Conservation (phyloP, 495 filamentous ascomycete species). For the Parathielavia appendiculata region DNA sequence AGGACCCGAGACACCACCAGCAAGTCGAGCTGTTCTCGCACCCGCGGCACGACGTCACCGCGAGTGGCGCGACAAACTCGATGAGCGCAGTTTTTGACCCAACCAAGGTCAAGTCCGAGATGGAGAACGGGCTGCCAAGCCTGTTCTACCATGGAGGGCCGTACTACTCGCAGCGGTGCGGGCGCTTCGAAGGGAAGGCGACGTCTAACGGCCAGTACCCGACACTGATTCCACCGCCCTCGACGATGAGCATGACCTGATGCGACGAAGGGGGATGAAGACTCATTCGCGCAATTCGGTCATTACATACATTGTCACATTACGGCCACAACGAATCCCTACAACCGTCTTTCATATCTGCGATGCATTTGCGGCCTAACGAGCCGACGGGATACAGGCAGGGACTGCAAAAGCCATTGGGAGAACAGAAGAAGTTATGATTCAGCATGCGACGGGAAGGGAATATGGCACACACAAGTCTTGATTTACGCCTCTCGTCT, state of each 20-base stretch:
- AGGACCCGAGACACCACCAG: constrained; percentile 30
- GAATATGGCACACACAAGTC: neutral
- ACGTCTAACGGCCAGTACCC: constrained; percentile 45
- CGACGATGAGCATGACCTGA: constrained; percentile 25
- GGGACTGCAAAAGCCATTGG: neutral
- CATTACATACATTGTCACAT: neutral
- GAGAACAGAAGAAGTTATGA: neutral
- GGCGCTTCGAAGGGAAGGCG: constrained; percentile 42
- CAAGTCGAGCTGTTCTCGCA: constrained; percentile 42
- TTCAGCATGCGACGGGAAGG: too few relatives aligned
- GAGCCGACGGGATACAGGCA: neutral
- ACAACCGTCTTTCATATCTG: neutral
- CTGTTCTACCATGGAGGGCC: constrained; percentile 34
- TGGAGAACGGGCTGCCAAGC: constrained; percentile 39
- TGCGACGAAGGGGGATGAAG: neutral
- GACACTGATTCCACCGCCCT: constrained; percentile 31
- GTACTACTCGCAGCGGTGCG: constrained; percentile 37
- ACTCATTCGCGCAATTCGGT: too few relatives aligned
- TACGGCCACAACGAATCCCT: neutral
- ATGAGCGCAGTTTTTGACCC: constrained; percentile 26
- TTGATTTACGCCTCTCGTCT: neutral
- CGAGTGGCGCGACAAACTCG: constrained; percentile 26
- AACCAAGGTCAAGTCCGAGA: constrained; percentile 43
- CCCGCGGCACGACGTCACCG: constrained; percentile 34
- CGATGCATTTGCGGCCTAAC: constrained; percentile 5